Evolutionary conservation across 2,329 filamentous ascomycete genomes (phyloP).

Genomic region (Colletotrichum endophyticum): DNA sequence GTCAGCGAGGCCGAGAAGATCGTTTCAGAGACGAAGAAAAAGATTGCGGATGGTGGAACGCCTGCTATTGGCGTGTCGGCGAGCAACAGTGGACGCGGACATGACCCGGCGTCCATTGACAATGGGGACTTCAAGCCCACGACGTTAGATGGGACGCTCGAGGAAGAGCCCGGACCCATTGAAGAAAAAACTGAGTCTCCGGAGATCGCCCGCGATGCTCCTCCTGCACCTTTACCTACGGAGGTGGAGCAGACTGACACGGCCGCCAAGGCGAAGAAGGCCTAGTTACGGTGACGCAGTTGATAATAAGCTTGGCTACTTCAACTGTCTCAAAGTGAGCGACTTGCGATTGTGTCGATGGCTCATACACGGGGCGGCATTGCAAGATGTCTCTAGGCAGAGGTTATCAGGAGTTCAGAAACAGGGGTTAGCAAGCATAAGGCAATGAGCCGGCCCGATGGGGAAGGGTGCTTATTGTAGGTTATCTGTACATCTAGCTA

Average conservation of each 20-base stretch:
- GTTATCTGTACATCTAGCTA: slow-evolving; percentile 20
- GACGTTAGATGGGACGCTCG: slow-evolving; percentile 53
- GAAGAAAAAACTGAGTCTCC: slow-evolving; percentile 37
- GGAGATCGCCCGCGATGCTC: slow-evolving; percentile 21
- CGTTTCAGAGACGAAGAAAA: slow-evolving; percentile 61
- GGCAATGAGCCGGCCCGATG: not conserved
- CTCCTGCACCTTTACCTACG: slow-evolving; percentile 6
- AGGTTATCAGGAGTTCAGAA: not conserved
- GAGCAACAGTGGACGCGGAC: slow-evolving; percentile 63
- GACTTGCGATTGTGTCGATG: not conserved
- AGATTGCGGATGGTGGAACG: slow-evolving; percentile 59
- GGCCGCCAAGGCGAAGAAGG: slow-evolving; percentile 5
- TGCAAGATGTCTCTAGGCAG: not conserved
- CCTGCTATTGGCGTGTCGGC: slow-evolving; percentile 64
- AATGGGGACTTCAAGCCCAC: slow-evolving; percentile 58
- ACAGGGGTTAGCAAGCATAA: not conserved
- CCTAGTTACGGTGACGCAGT: not conserved
- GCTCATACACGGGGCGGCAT: not conserved
- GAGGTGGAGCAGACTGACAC: slow-evolving; percentile 13
- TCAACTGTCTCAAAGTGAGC: not conserved
- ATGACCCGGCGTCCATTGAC: slow-evolving; percentile 39
- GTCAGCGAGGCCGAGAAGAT: slow-evolving; percentile 68
- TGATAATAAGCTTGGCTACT: not conserved
- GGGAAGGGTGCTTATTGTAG: slow-evolving; percentile 2
- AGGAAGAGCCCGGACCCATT: slow-evolving; percentile 51